Evolutionary conservation across 768 basidiomycete species (phyloP), one percentile per base, ranked within the genome.

Genomic region (Tricholoma furcatifolium): DNA sequence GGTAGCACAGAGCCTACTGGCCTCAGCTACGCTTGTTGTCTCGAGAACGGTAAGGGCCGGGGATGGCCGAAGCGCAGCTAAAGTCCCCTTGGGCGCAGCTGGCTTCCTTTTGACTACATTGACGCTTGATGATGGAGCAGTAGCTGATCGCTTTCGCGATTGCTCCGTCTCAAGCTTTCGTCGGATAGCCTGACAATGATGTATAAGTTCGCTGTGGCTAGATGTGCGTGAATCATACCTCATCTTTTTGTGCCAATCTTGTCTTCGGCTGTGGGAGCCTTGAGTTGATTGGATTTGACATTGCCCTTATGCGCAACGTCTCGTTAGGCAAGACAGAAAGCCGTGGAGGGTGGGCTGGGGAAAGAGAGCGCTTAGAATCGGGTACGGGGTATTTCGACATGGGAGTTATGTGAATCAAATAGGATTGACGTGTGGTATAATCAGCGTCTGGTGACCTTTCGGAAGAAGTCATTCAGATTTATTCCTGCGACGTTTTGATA

Each of bases 181-280:
- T n/a, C 30, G 24, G 31, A 32, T 14, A n/a, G 27, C 30, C 43
- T 44, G 15, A 20, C 7, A 7, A 27, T 27, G 27, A 27, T 27
- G 3, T 4, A 41, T 9, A 8, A 44, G 36, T 38, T 38, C 36
- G 4, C 17, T 14, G 12, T 38, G 31, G 30, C 18, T 9, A 24
- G 27, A 6, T 11, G 42, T 43, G 21, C 10, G 18, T 27, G 30
- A 15, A 44, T 32, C 31, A 23, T 18, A 50, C 49, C 49, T 50
- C 49, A n/a, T 50, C 49, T 14, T n/a, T n/a, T n/a, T 50, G 49
- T 3, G 40, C 39, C 17, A 39, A 24, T 31, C 41, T 27, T n/a
- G 41, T 50, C 49, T 32, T 50, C n/a, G 49, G 17, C 34, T 50
- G 40, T 11, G 40, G 30, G n/a, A 39, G 27, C 40, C 23, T 50